Conservation (phyloP, 257 asterid species). For the Solanum sejunctum region DNA sequence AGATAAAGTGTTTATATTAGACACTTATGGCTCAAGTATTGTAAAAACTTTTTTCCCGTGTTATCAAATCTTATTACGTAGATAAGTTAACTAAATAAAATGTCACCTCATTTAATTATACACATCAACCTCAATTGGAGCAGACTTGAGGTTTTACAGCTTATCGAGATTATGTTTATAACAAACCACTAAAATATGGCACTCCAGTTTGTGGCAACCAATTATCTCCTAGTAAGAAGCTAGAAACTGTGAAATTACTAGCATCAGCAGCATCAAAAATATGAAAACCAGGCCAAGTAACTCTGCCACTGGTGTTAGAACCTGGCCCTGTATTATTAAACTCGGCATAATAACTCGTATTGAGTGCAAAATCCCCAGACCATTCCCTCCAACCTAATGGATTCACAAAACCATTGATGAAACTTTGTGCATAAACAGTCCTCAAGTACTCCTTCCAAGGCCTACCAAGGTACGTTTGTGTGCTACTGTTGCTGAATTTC, state of each 20-base stretch:
- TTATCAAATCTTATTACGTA: background rate
- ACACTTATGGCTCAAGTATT: background rate
- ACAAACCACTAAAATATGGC: background rate
- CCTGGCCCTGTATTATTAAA: slow-evolving; percentile 18
- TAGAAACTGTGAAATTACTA: slow-evolving; percentile 1
- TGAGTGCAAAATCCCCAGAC: slow-evolving; percentile 9
- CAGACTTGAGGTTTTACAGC: background rate
- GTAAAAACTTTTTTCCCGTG: background rate
- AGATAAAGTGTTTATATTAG: background rate
- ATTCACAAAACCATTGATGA: background rate
- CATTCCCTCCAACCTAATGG: background rate
- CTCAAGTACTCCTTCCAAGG: slow-evolving; percentile 11
- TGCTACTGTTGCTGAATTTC: background rate
- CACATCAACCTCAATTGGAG: background rate
- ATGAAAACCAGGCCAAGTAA: slow-evolving; percentile 1
- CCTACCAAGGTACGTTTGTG: slow-evolving; percentile 2
- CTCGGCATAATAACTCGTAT: slow-evolving; percentile 18
- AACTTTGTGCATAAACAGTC: slow-evolving; percentile 4
- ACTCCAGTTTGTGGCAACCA: slow-evolving; percentile 10
- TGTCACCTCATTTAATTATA: background rate
- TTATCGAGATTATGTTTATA: background rate
- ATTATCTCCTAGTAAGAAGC: background rate
- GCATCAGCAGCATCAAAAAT: slow-evolving; percentile 1
- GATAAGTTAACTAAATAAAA: background rate
- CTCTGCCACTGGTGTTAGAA: background rate